phyloP scores from a whole-genome alignment of 495 filamentous ascomycete genomes.

The Neohortaea acidophila region DNA sequence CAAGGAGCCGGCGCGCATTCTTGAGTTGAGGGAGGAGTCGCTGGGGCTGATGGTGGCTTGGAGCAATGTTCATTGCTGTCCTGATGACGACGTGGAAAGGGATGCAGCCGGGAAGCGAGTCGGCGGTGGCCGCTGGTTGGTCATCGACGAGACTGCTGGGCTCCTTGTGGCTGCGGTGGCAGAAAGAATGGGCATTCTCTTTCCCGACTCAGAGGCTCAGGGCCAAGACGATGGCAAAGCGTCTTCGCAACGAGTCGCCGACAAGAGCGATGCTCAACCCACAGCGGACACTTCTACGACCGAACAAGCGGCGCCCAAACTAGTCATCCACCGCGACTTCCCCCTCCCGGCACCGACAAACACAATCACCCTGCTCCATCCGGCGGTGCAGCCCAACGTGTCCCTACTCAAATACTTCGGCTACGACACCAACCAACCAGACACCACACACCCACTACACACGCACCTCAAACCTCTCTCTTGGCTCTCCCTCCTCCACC shows the following conservation, averaged over 20 bases:
- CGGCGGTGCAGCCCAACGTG: constrained; percentile 81
- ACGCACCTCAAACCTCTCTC: constrained; percentile 67
- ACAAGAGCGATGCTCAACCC: background rate
- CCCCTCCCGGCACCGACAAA: constrained; percentile 48
- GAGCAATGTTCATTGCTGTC: constrained; percentile 46
- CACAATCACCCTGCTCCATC: constrained; percentile 74
- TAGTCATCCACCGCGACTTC: constrained; percentile 15
- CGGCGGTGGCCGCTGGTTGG: constrained; percentile 61
- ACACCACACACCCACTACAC: constrained; percentile 60
- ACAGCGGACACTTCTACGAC: background rate
- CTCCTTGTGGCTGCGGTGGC: constrained; percentile 76
- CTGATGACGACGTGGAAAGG: constrained; percentile 23
- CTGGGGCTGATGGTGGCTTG: constrained; percentile 55
- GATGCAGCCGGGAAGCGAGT: constrained; percentile 25
- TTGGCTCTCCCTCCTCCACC: constrained; percentile 78
- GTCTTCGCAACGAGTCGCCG: background rate
- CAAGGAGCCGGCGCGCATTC: constrained; percentile 59
- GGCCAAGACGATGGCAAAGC: background rate
- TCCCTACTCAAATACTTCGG: constrained; percentile 72
- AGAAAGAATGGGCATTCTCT: constrained; percentile 75
- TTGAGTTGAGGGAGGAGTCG: constrained; percentile 81
- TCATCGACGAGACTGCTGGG: constrained; percentile 82
- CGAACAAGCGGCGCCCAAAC: background rate
- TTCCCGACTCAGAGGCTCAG: background rate
- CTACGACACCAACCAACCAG: constrained; percentile 55